phyloP scores from a whole-genome alignment of 2,329 filamentous ascomycete genomes.

The Neocucurbitaria cava region DNA sequence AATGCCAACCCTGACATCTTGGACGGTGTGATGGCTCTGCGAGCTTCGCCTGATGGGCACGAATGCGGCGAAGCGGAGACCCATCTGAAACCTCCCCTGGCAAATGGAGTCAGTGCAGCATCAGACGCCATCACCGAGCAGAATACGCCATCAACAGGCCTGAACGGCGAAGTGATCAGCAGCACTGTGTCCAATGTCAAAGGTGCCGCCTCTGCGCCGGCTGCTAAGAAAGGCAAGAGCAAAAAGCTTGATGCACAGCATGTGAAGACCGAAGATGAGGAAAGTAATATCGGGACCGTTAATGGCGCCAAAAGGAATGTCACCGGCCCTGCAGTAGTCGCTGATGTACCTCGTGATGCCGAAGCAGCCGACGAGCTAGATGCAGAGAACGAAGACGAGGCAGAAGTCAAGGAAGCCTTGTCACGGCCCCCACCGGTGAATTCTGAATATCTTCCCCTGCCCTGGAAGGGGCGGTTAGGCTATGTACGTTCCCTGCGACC shows the following conservation, averaged over 20 bases:
- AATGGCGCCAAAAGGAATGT: slow-evolving; percentile 21
- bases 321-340: slow-evolving; percentile 23
- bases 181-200: slow-evolving; percentile 13
- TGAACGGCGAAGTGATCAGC: slow-evolving; percentile 9
- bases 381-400: slow-evolving; percentile 60
- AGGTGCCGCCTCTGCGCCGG: slow-evolving; percentile 14
- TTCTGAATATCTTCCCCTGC: slow-evolving; percentile 81
- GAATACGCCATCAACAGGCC: slow-evolving; percentile 17
- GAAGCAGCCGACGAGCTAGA: slow-evolving; percentile 55
- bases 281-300: slow-evolving; percentile 14
- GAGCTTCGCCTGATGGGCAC: slow-evolving; percentile 54
- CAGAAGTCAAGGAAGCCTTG: slow-evolving; percentile 65
- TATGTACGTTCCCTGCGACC: slow-evolving; percentile 68
- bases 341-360: slow-evolving; percentile 49
- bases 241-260: slow-evolving; percentile 31
- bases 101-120: slow-evolving; percentile 18
- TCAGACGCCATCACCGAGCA: slow-evolving; percentile 25
- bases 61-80: slow-evolving; percentile 18
- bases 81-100: slow-evolving; percentile 13
- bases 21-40: slow-evolving; percentile 51
- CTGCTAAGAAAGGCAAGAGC: slow-evolving; percentile 29
- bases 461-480: slow-evolving; percentile 88
- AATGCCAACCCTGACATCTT: slow-evolving; percentile 50
- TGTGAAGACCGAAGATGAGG: slow-evolving; percentile 36
- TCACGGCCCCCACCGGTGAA: slow-evolving; percentile 78